Base-by-base conservation (phyloP, 2,329 filamentous ascomycete genomes). In the Exophiala lecanii-corni region DNA sequence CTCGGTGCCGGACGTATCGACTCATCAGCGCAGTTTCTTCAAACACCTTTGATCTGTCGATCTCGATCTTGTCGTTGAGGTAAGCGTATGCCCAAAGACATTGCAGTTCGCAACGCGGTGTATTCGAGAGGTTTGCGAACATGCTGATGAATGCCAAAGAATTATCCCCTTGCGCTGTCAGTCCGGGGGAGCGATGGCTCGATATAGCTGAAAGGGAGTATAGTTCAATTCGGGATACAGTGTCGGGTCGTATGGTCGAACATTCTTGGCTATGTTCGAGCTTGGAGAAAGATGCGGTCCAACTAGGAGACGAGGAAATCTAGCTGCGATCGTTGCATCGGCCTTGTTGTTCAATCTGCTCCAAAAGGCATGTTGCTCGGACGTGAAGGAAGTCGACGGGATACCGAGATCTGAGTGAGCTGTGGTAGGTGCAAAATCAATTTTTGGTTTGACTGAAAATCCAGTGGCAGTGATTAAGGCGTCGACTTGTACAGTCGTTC, bases 1-100 rank as follows among this genome's bases (percentile, higher is more conserved):
- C 85, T 18, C 85, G 72, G 75, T 81, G 82, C 51, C 73, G 78
- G 3, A 82, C 81, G 59, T 83, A 91, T 26, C 83, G 77, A 15
- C 74, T 79, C 57, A 83, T 72, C 35, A 88, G 65, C 17, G 81
- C 73, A 0, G 81, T 78, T 53, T 83, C 73, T 55, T 66, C 68
- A 3, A 65, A 62, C 9, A 81, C 55, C 38, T 59, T 67, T 52
- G 16, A 39, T 16, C 55, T 35, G 36, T 46, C 31, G 25, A 43
- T 40, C 32, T 48, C 59, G 3, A 85, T 61, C 26, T 69, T 63
- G n/a, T 65, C 61, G 9, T 36, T 54, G 18, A 89, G 74, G 57
- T 79, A 87, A 0, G 84, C 81, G 0, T 72, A 68, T 20, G 83
- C 70, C 81, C 81, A 85, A 2, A 84, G 65, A 0, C 75, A 75